Percentiles rank a stretch among this genome's conserved stretches.
Evolutionary conservation across 2,329 filamentous ascomycete genomes (phyloP).

Genomic region (Fusarium vanettenii): DNA sequence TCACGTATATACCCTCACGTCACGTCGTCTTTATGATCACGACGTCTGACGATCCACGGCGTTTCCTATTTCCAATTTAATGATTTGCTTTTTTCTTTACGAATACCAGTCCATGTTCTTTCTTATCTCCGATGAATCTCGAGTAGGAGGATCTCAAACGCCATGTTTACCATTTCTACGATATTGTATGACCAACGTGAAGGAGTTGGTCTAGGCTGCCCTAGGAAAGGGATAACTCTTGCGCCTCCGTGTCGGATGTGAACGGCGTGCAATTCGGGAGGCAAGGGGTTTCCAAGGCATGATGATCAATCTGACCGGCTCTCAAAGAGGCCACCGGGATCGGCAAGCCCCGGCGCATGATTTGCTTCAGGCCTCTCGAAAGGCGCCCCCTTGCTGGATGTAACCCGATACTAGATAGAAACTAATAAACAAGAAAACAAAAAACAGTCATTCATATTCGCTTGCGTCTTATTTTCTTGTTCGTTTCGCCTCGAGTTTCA

Average conservation of each 20-base stretch:
- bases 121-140: conserved; percentile 2
- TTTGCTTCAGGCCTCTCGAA: neutral
- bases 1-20: conserved; percentile 25
- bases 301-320: neutral
- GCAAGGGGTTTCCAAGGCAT: neutral
- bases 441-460: conserved; percentile 1
- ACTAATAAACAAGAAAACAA: conserved; percentile 24
- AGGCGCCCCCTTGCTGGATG: neutral
- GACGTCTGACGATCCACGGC: conserved; percentile 18
- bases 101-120: conserved; percentile 11
- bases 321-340: neutral
- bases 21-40: neutral
- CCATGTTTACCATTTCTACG: conserved; percentile 13
- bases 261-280: conserved; percentile 14
- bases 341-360: neutral
- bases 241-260: conserved; percentile 1
- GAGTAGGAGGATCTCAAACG: neutral
- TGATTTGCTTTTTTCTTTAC: conserved; percentile 20
- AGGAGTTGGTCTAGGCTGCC: conserved; percentile 14
- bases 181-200: conserved; percentile 15
- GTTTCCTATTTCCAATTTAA: conserved; percentile 7
- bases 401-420: conserved; percentile 14
- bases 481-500: neutral
- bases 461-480: neutral
- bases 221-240: neutral